These are phyloP conservation scores for Phytophthora citricola DNA, from an alignment of 352 stramenopile genomes.

Conservation along the genomic window DNA sequence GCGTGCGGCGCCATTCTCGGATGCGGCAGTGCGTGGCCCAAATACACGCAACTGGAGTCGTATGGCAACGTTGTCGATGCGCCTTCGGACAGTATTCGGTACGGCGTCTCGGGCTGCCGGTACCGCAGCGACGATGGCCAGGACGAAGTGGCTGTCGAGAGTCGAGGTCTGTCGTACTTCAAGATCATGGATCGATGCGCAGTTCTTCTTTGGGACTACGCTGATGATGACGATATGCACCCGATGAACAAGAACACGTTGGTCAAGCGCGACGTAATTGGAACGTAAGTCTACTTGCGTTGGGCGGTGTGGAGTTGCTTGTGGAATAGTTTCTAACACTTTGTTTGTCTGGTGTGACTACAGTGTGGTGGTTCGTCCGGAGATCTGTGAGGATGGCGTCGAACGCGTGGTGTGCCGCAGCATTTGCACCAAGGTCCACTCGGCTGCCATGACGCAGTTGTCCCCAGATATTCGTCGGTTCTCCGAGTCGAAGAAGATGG, in stretches of 20 bases:
- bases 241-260: constrained; percentile 34
- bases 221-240: constrained; percentile 39
- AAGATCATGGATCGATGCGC: constrained; percentile 35
- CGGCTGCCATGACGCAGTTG: constrained; percentile 20
- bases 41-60: constrained; percentile 38
- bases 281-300: constrained; percentile 33
- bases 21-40: constrained; percentile 32
- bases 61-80: constrained; percentile 38
- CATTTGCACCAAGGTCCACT: constrained; percentile 48
- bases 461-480: constrained; percentile 36
- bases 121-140: constrained; percentile 43
- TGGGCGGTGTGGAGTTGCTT: not conserved
- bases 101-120: constrained; percentile 34
- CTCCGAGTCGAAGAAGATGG: constrained; percentile 40
- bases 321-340: constrained; percentile 16
- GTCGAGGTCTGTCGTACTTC: constrained; percentile 42
- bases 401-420: constrained; percentile 44
- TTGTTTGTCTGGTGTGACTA: constrained; percentile 10
- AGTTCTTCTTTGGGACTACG: constrained; percentile 42
- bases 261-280: constrained; percentile 45
- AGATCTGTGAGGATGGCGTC: constrained; percentile 43
- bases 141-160: constrained; percentile 37
- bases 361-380: constrained; percentile 40
- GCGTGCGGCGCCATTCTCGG: constrained; percentile 37
- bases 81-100: constrained; percentile 37